Percentiles rank a stretch among this genome's conserved stretches.
phyloP scores from a whole-genome alignment of 2,329 filamentous ascomycete species.

The Xylariaceae sp. region DNA sequence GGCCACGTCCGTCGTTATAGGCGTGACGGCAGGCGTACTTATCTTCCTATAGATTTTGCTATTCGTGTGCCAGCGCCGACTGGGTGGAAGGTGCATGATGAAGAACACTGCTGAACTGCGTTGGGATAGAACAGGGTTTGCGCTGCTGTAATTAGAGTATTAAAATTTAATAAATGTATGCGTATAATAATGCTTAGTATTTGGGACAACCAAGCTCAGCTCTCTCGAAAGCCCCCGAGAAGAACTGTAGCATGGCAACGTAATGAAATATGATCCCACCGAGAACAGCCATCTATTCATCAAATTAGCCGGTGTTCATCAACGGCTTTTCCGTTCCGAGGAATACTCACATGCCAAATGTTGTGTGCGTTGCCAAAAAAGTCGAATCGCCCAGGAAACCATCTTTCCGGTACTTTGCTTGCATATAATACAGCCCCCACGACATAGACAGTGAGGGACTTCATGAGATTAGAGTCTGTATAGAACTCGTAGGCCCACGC shows the following conservation, averaged over 20 bases:
- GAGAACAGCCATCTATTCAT: conserved; percentile 90
- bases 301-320: conserved; percentile 83
- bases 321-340: conserved; percentile 72
- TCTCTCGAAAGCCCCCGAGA: conserved; percentile 69
- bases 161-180: neutral
- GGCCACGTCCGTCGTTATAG: conserved; percentile 7
- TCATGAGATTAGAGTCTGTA: conserved; percentile 66
- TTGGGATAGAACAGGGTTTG: neutral
- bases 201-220: conserved; percentile 57
- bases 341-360: conserved; percentile 82
- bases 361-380: conserved; percentile 96
- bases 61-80: neutral
- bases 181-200: conserved; percentile 36
- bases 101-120: neutral
- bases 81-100: neutral
- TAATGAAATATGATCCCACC: conserved; percentile 98
- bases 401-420: conserved; percentile 87
- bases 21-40: conserved; percentile 14
- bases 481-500: conserved; percentile 87
- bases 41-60: conserved; percentile 14
- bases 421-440: conserved; percentile 83
- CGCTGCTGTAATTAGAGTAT: conserved; percentile 4
- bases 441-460: conserved; percentile 84
- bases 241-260: conserved; percentile 91
- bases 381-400: conserved; percentile 89